phyloP scores from a whole-genome alignment of 257 asterid species.

The Oldenlandia corymbosa region DNA sequence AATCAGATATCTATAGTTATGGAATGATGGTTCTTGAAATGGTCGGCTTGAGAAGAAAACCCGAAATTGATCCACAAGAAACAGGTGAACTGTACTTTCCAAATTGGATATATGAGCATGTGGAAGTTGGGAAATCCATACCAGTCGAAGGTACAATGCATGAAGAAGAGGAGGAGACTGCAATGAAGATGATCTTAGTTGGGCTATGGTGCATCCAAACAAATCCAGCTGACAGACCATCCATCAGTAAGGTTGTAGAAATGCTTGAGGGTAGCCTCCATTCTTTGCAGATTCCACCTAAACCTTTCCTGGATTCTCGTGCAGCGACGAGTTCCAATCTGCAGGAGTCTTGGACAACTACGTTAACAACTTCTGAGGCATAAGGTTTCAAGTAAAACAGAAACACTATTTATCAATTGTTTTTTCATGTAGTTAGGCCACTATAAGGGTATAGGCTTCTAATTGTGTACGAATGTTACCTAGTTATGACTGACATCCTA shows the following conservation, averaged over 20 bases:
- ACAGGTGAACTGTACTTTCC: conserved; percentile 32
- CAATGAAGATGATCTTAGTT: conserved; percentile 30
- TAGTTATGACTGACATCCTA: no score
- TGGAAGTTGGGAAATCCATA: conserved; percentile 12
- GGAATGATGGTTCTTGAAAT: conserved; percentile 38
- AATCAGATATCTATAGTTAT: conserved; percentile 38
- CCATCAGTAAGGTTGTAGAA: conserved; percentile 35
- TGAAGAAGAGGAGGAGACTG: conserved; percentile 21
- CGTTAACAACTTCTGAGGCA: no score
- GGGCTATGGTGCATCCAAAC: conserved; percentile 48
- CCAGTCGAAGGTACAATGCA: background rate
- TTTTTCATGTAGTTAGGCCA: no score
- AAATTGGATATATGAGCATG: conserved; percentile 24
- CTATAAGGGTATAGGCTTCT: no score
- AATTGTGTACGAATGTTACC: no score
- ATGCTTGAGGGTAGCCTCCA: conserved; percentile 34
- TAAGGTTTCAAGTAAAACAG: no score
- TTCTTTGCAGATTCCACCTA: conserved; percentile 31
- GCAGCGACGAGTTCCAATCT: no score
- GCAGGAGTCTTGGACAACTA: no score
- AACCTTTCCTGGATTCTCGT: no score
- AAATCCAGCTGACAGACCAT: conserved; percentile 24
- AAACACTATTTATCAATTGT: no score
- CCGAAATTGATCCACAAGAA: conserved; percentile 7
- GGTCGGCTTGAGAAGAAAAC: conserved; percentile 32